Evolutionary conservation across 2,329 filamentous ascomycete species (phyloP).

Genomic region (Trichoderma brevicompactum): DNA sequence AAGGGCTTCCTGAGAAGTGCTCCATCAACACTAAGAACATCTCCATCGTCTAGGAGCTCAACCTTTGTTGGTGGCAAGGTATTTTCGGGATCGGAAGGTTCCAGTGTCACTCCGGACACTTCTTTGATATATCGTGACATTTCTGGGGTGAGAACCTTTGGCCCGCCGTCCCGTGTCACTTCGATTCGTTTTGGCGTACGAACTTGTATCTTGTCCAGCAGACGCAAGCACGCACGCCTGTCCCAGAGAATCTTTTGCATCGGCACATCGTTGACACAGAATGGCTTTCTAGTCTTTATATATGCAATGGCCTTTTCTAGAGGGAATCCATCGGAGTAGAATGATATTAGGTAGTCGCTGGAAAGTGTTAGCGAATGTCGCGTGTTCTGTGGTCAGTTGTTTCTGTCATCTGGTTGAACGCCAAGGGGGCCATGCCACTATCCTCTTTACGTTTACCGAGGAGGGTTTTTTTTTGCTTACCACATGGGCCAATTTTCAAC

Average conservation of each 20-base stretch:
- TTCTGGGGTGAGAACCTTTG: slow-evolving; percentile 75
- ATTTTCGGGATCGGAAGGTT: slow-evolving; percentile 68
- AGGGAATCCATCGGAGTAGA: slow-evolving; percentile 97
- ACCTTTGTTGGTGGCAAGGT: slow-evolving; percentile 71
- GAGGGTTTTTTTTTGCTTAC: slow-evolving; percentile 47
- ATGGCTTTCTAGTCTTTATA: slow-evolving; percentile 88
- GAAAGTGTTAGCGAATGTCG: neutral
- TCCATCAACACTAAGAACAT: slow-evolving; percentile 87
- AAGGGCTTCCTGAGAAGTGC: slow-evolving; percentile 85
- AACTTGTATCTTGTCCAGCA: slow-evolving; percentile 87
- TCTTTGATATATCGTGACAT: slow-evolving; percentile 80
- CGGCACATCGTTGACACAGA: slow-evolving; percentile 94
- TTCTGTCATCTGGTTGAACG: slow-evolving; percentile 27
- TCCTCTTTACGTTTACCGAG: slow-evolving; percentile 45
- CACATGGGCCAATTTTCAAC: slow-evolving; percentile 96
- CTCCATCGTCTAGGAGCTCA: slow-evolving; percentile 86
- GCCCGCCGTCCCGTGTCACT: slow-evolving; percentile 91
- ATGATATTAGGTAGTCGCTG: slow-evolving; percentile 92
- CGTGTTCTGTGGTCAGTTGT: slow-evolving; percentile 1
- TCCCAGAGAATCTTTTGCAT: slow-evolving; percentile 99
- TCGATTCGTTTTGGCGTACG: slow-evolving; percentile 88
- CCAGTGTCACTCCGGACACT: slow-evolving; percentile 75
- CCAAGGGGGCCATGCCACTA: slow-evolving; percentile 35
- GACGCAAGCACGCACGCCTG: slow-evolving; percentile 81
- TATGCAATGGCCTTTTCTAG: slow-evolving; percentile 97